Evolutionary conservation across 495 filamentous ascomycete species (phyloP).

Genomic region (Thozetella sp.): DNA sequence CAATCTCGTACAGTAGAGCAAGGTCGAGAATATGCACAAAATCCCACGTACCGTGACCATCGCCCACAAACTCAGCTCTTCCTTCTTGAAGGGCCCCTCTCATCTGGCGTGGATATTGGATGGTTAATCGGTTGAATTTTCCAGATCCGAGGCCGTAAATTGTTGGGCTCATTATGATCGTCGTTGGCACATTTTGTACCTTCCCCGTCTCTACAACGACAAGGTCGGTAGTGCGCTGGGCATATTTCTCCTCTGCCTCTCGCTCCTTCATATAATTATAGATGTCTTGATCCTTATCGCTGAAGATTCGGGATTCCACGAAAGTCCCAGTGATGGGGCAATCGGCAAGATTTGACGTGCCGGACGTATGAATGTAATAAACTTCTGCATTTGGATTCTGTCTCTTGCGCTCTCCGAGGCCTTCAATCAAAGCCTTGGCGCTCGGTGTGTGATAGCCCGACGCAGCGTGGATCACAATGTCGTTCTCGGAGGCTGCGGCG

Average conservation of each 20-base stretch:
- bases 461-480: slow-evolving; percentile 41
- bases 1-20: slow-evolving; percentile 33
- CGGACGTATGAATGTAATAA: slow-evolving; percentile 43
- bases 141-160: slow-evolving; percentile 51
- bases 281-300: slow-evolving; percentile 45
- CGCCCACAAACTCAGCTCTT: slow-evolving; percentile 28
- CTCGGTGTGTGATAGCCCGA: slow-evolving; percentile 26
- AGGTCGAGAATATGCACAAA: slow-evolving; percentile 50
- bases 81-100: slow-evolving; percentile 25
- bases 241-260: slow-evolving; percentile 31
- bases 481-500: too few species aligned
- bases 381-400: slow-evolving; percentile 22
- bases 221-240: slow-evolving; percentile 47
- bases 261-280: slow-evolving; percentile 37
- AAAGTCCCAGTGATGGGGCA: slow-evolving; percentile 36
- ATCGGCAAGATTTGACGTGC: slow-evolving; percentile 49
- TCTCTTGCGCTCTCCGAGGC: slow-evolving; percentile 33
- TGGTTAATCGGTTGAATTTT: slow-evolving; percentile 35
- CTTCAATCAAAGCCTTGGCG: slow-evolving; percentile 31
- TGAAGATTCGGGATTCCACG: slow-evolving; percentile 32
- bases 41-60: slow-evolving; percentile 46
- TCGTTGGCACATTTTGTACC: slow-evolving; percentile 37
- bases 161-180: slow-evolving; percentile 47
- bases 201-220: slow-evolving; percentile 39
- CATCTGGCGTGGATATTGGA: slow-evolving; percentile 37